Conservation (phyloP, 2,329 filamentous ascomycete genomes). For the Fusarium virguliforme region DNA sequence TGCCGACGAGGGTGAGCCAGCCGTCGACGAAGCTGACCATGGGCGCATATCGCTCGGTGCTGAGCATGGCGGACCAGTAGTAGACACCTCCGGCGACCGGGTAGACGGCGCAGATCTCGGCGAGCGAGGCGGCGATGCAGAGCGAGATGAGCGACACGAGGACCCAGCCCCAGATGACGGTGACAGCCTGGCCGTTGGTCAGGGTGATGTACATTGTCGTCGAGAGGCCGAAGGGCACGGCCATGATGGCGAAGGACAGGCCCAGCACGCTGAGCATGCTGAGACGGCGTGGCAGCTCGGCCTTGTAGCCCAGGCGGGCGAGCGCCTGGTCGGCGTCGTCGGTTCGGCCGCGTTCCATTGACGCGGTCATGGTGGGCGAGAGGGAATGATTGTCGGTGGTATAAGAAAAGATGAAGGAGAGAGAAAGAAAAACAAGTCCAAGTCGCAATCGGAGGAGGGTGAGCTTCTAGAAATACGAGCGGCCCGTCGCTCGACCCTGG, state of each 20-base stretch:
- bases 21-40: constrained; percentile 80
- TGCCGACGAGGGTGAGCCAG: constrained; percentile 81
- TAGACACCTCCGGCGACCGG: constrained; percentile 76
- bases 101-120: constrained; percentile 81
- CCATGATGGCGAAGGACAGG: constrained; percentile 68
- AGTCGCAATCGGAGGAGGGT: neutral
- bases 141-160: constrained; percentile 79
- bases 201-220: constrained; percentile 68
- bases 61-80: constrained; percentile 81
- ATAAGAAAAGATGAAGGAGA: neutral
- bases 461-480: constrained; percentile 17
- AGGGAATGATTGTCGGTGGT: neutral
- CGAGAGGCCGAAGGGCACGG: constrained; percentile 66
- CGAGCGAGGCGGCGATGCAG: constrained; percentile 79
- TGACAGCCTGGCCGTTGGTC: constrained; percentile 81
- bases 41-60: constrained; percentile 73
- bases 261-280: constrained; percentile 66
- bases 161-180: constrained; percentile 80
- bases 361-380: neutral
- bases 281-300: constrained; percentile 67
- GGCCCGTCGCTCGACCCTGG: constrained; percentile 20
- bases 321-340: constrained; percentile 61
- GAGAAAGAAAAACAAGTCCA: constrained; percentile 1
- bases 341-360: constrained; percentile 38
- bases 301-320: constrained; percentile 66